Evolutionary conservation across 129 eudicot genomes (phyloP).

Genomic region (Helianthus tuberosus): DNA sequence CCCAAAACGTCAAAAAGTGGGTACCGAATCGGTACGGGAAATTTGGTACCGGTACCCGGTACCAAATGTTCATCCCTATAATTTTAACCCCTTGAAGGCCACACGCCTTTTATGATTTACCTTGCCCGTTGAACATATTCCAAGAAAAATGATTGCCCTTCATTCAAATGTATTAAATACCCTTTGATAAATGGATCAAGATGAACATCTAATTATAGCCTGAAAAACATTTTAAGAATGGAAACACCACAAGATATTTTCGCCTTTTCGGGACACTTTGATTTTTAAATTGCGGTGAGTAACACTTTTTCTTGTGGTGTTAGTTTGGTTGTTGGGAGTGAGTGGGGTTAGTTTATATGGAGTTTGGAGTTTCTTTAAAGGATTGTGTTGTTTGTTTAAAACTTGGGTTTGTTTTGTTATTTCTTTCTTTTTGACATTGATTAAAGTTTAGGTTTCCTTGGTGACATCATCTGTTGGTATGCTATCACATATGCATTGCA

Average conservation of each 20-base stretch:
- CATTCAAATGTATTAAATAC: slow-evolving; percentile 7
- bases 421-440: slow-evolving; percentile 29
- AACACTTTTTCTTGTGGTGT: slow-evolving; percentile 28
- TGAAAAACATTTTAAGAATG: slow-evolving; percentile 6
- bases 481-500: slow-evolving; percentile 28
- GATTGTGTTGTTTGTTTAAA: slow-evolving; percentile 47
- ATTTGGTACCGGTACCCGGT: too few species aligned
- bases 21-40: too few species aligned
- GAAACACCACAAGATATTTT: slow-evolving; percentile 2
- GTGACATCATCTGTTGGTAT: slow-evolving; percentile 32
- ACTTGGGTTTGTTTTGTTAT: slow-evolving; percentile 8
- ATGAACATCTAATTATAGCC: background rate
- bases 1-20: too few species aligned
- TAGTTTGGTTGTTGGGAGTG: slow-evolving; percentile 83
- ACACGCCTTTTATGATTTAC: background rate
- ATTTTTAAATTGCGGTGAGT: background rate
- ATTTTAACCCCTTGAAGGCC: background rate
- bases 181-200: slow-evolving; percentile 1
- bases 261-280: background rate
- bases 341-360: slow-evolving; percentile 89
- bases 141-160: slow-evolving; percentile 7
- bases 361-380: slow-evolving; percentile 86
- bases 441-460: slow-evolving; percentile 42
- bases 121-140: background rate
- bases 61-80: too few species aligned